A percentile compares a stretch with the other conserved stretches of the same genome.
Evolutionary conservation across 495 filamentous ascomycete genomes (phyloP).

Genomic region (Poronia punctata): DNA sequence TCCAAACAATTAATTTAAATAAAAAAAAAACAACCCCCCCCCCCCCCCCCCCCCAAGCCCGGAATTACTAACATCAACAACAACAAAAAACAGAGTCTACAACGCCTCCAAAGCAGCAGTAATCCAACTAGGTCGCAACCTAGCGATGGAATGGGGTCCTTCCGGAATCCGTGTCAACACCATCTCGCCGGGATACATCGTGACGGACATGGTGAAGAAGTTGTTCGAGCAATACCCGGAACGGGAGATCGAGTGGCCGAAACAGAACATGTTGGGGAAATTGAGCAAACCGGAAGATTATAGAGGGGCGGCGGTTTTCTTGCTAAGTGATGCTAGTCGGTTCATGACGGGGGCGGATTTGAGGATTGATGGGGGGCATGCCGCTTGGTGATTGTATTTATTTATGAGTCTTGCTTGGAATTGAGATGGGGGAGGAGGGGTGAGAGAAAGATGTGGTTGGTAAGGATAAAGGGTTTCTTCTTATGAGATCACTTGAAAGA

Average conservation of each 20-base stretch:
- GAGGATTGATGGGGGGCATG: slow-evolving; percentile 76
- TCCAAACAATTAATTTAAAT: too few species aligned
- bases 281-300: slow-evolving; percentile 78
- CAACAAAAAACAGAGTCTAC: slow-evolving; percentile 80
- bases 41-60: too few species aligned
- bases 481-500: background rate
- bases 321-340: slow-evolving; percentile 77
- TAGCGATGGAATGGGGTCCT: slow-evolving; percentile 81
- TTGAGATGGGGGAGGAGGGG: background rate
- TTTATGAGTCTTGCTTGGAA: too few species aligned
- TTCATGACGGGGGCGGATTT: slow-evolving; percentile 82
- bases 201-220: slow-evolving; percentile 82
- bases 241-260: slow-evolving; percentile 68
- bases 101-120: slow-evolving; percentile 89
- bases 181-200: slow-evolving; percentile 89
- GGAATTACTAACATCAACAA: too few species aligned
- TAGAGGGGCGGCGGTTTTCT: slow-evolving; percentile 71
- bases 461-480: background rate
- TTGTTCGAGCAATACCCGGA: slow-evolving; percentile 73
- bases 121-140: slow-evolving; percentile 73
- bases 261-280: slow-evolving; percentile 80
- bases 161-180: slow-evolving; percentile 92
- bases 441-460: background rate
- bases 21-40: slow-evolving; percentile 41
- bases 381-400: slow-evolving; percentile 77